Base-by-base conservation (phyloP, 495 filamentous ascomycete species). In the Neurospora sp. region DNA sequence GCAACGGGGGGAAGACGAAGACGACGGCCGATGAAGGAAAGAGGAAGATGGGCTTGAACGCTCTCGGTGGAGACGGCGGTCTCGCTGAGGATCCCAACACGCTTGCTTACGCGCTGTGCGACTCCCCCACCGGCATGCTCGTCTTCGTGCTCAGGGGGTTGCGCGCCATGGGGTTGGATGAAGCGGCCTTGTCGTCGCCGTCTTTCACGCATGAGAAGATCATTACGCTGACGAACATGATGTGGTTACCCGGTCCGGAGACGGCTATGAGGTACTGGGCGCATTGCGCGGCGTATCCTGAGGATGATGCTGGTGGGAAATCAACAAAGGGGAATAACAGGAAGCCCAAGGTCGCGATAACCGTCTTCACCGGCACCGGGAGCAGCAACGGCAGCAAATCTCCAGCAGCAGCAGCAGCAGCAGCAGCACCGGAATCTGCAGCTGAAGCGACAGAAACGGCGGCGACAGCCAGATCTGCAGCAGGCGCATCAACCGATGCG, bases 231-330 rank as follows among this genome's bases (percentile, higher is more conserved):
- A 80, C 84, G 3, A 78, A 83, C 65, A 73, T 87, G 10, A 78
- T 82, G 9, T 88, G 86, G 86, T 70, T 88, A 6, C 85, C 85
- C 2, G 85, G 85, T 6, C 85, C 85, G 31, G 86, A 88, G 73
- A 76, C 78, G 11, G 80, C 78, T 5, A 74, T 85, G 78, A 78
- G 85, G 69, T 86, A 83, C 69, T 85, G 83, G 85, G 78, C 81
- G 11, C 73, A 79, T 61, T 81, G 80, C n/a, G 77, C 77, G 27
- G 74, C 69, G 37, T 79, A 83, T 42, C 71, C 22, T 10, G 74
- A 76, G 38, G 78, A 75, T 70, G 73, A 75, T 70, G 73, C 73
- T 61, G 48, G 48, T 59, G 35, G 35, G 35, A 37, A 37, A 37
- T 37, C 35, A 37, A 37, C 35, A 37, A 37, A 37, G 35, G 35